Evolutionary conservation across 1,284 basidiomycete genomes (phyloP), one percentile per base, ranked within the genome.

Genomic region (Marasmius oreades): DNA sequence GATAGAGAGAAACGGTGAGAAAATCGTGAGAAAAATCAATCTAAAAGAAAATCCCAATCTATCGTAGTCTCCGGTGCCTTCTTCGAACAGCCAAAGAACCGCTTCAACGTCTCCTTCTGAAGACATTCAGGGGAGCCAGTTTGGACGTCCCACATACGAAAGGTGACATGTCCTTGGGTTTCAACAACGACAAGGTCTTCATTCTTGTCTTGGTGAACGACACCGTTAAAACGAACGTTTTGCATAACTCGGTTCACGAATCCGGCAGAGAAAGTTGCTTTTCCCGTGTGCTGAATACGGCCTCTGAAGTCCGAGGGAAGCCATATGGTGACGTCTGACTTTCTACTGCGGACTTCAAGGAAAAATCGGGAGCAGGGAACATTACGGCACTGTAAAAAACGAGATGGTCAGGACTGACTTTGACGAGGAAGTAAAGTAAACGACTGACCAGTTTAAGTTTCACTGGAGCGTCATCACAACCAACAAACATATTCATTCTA

Each of bases 131-230:
- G 81, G 51, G 80, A 74, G 58, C 79, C 76, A 12, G 82, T 80
- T 60, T 79, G 76, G 57, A 86, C 78, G 65, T 90, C 86, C 88
- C 88, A 90, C 86, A 90, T 89, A 31, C 84, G 81, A 69, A 90
- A 86, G 2, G 76, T 79, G 54, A 90, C 77, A 36, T 68, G 70
- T 8, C 88, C 88, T 14, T 65, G 63, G 22, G 86, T 86, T 48
- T 73, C 70, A 3, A 90, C 76, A 45, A 83, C 69, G 44, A 89
- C 80, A 62, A 84, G 79, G 64, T 90, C 88, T 55, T 75, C 73
- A 28, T 70, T 68, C 59, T 67, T 64, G 23, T 78, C 77, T 51
- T 67, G 67, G 54, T 70, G 70, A 22, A 71, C 66, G 51, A 80
- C 77, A 52, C 80, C 77, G 61, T 84, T 82, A 55, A 89, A 67